Conservation (phyloP, 495 filamentous ascomycete genomes). For the Penicillium soppii region DNA sequence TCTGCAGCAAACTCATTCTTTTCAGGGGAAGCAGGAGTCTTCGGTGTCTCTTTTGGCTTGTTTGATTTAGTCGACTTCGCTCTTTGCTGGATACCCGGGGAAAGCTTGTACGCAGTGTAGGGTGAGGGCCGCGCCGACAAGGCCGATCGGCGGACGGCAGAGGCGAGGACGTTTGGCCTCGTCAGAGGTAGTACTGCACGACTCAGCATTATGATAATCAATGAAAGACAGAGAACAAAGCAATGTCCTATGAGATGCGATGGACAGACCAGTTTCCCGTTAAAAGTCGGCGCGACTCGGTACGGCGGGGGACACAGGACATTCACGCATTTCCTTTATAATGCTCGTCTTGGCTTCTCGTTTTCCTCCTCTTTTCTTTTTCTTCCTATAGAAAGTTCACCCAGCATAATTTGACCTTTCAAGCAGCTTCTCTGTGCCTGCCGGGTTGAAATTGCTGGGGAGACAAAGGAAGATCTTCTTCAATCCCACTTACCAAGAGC, state of each 20-base stretch:
- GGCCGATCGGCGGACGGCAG: slow-evolving; percentile 35
- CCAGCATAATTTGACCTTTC: slow-evolving; percentile 66
- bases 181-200: slow-evolving; percentile 46
- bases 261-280: slow-evolving; percentile 16
- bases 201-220: slow-evolving; percentile 38
- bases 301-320: slow-evolving; percentile 24
- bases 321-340: slow-evolving; percentile 25
- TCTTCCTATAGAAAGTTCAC: slow-evolving; percentile 59
- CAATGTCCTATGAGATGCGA: slow-evolving; percentile 23
- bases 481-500: slow-evolving; percentile 63
- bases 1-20: slow-evolving; percentile 37
- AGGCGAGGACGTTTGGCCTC: slow-evolving; percentile 43
- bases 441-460: slow-evolving; percentile 68
- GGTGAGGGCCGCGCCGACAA: slow-evolving; percentile 37
- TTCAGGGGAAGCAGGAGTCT: too few species aligned
- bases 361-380: slow-evolving; percentile 28
- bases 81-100: slow-evolving; percentile 34
- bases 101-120: slow-evolving; percentile 45
- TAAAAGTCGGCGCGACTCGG: slow-evolving; percentile 34
- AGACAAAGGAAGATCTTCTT: slow-evolving; percentile 52
- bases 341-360: slow-evolving; percentile 13
- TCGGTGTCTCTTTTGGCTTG: slow-evolving; percentile 19
- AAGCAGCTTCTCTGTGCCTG: slow-evolving; percentile 46
- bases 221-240: slow-evolving; percentile 15
- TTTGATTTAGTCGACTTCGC: slow-evolving; percentile 19